phyloP scores from a whole-genome alignment of 257 asterid species.

The Solanum arcanum region DNA sequence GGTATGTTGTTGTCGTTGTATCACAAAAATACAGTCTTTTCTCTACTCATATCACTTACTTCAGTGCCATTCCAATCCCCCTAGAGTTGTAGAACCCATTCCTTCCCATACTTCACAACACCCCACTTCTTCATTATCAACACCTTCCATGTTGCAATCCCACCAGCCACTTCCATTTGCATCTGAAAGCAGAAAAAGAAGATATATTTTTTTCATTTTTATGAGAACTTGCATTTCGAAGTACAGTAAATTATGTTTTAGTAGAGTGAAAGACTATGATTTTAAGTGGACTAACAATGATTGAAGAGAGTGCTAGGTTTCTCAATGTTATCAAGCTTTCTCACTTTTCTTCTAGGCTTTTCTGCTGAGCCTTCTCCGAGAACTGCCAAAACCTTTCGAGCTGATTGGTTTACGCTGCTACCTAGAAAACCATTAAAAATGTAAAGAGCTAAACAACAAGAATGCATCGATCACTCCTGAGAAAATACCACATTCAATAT shows the following conservation, averaged over 20 bases:
- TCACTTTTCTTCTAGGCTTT: constrained; percentile 18
- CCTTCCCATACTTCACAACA: constrained; percentile 75
- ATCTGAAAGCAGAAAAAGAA: constrained; percentile 27
- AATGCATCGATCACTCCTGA: neutral
- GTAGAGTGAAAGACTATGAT: neutral
- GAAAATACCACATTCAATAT: neutral
- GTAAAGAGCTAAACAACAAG: neutral
- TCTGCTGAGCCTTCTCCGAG: constrained; percentile 61
- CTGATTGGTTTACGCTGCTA: constrained; percentile 11
- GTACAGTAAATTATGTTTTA: neutral
- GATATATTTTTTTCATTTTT: neutral
- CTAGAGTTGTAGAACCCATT: constrained; percentile 61
- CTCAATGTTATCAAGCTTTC: constrained; percentile 5
- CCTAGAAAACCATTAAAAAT: constrained; percentile 11
- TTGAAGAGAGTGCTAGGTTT: constrained; percentile 40
- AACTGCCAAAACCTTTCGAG: constrained; percentile 42
- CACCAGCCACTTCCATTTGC: constrained; percentile 88
- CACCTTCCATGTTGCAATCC: constrained; percentile 79
- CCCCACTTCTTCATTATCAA: constrained; percentile 82
- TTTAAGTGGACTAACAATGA: constrained; percentile 31
- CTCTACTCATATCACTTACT: neutral
- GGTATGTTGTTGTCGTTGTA: neutral
- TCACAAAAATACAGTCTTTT: neutral
- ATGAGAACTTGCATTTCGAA: neutral
- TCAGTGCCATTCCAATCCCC: constrained; percentile 61